Evolutionary conservation across 768 basidiomycete genomes (phyloP).

Genomic region (Rhizopogon sp.): DNA sequence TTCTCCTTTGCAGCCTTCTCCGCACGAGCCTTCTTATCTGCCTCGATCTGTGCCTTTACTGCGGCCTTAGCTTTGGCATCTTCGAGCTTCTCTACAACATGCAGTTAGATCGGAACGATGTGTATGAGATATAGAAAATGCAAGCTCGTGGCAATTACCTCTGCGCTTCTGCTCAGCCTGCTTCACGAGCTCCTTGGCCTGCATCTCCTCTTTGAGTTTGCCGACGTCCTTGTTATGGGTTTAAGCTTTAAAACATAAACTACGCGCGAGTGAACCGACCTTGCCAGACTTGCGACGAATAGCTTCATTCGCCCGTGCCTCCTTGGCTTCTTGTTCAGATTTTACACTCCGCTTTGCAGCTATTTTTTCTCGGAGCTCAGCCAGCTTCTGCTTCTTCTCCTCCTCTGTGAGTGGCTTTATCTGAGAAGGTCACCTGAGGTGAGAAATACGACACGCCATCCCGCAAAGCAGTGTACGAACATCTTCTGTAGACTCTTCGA

Average conservation of each 20-base stretch:
- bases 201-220: conserved; percentile 69
- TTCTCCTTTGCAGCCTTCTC: conserved; percentile 89
- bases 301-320: conserved; percentile 67
- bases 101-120: background rate
- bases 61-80: conserved; percentile 84
- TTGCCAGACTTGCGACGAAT: conserved; percentile 84
- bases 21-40: conserved; percentile 84
- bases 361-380: conserved; percentile 76
- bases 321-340: conserved; percentile 67
- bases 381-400: conserved; percentile 79
- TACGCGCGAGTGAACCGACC: conserved; percentile 30
- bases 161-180: conserved; percentile 77
- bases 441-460: background rate
- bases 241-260: background rate
- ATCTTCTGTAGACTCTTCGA: conserved; percentile 95
- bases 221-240: conserved; percentile 51
- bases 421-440: conserved; percentile 31
- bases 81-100: conserved; percentile 72
- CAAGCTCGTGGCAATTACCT: conserved; percentile 39
- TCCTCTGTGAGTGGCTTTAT: conserved; percentile 94
- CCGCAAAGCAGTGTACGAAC: conserved; percentile 30
- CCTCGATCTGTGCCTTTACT: conserved; percentile 91
- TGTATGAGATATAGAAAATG: no score
- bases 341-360: conserved; percentile 72
- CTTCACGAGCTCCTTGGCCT: conserved; percentile 74